These are phyloP conservation scores for Aspergillus chevalieri DNA, from an alignment of 2,329 filamentous ascomycete species.

Conservation along the genomic window DNA sequence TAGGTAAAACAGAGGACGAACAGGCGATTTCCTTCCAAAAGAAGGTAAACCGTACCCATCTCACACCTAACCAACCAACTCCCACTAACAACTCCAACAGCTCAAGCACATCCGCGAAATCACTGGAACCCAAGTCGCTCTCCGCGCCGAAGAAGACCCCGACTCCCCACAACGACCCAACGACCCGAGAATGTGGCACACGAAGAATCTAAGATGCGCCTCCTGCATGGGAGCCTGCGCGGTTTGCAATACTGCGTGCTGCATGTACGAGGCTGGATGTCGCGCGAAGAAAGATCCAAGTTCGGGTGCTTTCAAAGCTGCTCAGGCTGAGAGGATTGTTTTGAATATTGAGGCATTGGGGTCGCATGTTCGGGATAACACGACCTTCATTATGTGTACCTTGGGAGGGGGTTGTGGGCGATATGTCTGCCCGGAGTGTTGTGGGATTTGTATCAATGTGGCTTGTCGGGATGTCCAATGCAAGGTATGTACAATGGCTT, in stretches of 20 bases:
- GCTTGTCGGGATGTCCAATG: conserved; percentile 31
- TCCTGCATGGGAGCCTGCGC: conserved; percentile 22
- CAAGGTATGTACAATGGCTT: conserved; percentile 14
- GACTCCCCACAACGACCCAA: conserved; percentile 4
- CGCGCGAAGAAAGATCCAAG: background rate
- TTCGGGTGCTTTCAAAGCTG: background rate
- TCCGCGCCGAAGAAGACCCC: background rate
- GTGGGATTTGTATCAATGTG: conserved; percentile 27
- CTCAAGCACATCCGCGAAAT: conserved; percentile 8
- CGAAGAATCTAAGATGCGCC: conserved; percentile 28
- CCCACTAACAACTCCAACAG: background rate
- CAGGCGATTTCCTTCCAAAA: background rate
- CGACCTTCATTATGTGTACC: conserved; percentile 30
- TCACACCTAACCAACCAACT: background rate
- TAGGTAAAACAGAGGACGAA: background rate
- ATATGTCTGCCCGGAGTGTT: conserved; percentile 30
- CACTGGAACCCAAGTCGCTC: conserved; percentile 9
- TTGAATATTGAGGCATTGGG: conserved; percentile 17
- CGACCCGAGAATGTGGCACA: conserved; percentile 21
- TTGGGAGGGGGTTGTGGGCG: conserved; percentile 22
- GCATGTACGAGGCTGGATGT: conserved; percentile 19
- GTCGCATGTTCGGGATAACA: conserved; percentile 19
- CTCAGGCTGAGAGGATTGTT: conserved; percentile 7
- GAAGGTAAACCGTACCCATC: background rate
- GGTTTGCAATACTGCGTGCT: conserved; percentile 26